Evolutionary conservation across 768 basidiomycete genomes (phyloP), one percentile per base, ranked within the genome.

Genomic region (Polyporus arcularius): DNA sequence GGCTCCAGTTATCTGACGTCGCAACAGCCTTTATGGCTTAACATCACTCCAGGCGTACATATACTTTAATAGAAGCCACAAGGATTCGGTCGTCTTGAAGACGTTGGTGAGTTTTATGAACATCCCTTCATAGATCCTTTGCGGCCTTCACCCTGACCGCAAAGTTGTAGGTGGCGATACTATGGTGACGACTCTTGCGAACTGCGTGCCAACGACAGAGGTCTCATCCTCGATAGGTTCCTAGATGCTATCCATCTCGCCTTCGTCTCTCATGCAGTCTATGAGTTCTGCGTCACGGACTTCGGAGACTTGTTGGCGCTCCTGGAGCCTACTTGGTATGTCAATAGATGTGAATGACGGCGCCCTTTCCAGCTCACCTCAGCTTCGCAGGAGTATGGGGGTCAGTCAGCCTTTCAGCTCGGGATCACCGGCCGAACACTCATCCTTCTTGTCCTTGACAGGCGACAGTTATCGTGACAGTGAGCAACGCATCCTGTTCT

Each of bases 161-260:
- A 26, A 26, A 26, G 21, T 26, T 26, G 21, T 26, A 28, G 54
- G 54, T 4, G 48, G 43, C 15, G 42, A 56, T 28, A 32, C 49
- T 12, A 50, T 62, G 30, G 63, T 49, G 4, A 2, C 16, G 45
- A 39, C 46, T 12, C 26, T 57, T 18, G 46, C 32, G 41, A 40
- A 30, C 9, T 10, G 10, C 10, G 11, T 41, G 40, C 40, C 40
- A 16, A 41, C 10, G 10, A 16, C 40, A 10, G 10, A 41, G 40
- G 14, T 45, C 43, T 12, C 43, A n/a, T 18, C 14, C 18, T 45
- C 32, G 32, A 3, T 28, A 70, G 69, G 69, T 32, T 61, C 11
- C 60, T 71, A 0, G 68, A 71, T 45, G 63, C 60, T 1, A 9
- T 65, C 0, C 70, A 71, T 42, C 41, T 66, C 0, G 55, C 48